Percentiles rank a stretch among this genome's conserved stretches.
Conservation (phyloP, 75 land plant genomes). For the Selaginella moellendorffii region DNA sequence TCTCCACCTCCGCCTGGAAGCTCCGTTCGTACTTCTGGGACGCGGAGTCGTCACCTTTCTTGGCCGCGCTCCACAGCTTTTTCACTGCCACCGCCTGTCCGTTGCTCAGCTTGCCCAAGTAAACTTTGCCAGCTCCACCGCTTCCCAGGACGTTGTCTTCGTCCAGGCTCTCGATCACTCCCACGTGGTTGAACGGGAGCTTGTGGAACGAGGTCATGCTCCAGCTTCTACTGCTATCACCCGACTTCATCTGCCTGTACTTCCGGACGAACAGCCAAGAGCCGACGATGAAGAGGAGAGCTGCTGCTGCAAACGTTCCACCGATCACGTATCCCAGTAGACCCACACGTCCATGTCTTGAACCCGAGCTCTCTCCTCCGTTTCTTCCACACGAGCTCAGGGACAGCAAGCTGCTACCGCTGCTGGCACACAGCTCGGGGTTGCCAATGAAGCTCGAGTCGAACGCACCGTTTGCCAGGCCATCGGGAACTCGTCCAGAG, state of each 20-base stretch:
- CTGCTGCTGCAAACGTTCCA: not conserved
- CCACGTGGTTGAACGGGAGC: slow-evolving; percentile 44
- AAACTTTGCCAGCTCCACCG: slow-evolving; percentile 75
- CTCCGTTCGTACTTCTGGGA: slow-evolving; percentile 1
- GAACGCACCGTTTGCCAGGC: slow-evolving; percentile 14
- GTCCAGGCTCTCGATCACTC: slow-evolving; percentile 42
- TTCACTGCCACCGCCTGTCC: slow-evolving; percentile 78
- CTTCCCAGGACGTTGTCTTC: slow-evolving; percentile 79
- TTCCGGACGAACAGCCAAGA: not conserved
- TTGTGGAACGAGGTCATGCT: slow-evolving; percentile 68
- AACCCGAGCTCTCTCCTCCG: no score
- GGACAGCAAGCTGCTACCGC: not conserved
- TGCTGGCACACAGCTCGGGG: slow-evolving; percentile 36
- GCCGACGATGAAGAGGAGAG: not conserved
- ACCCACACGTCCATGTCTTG: not conserved
- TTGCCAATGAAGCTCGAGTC: slow-evolving; percentile 39
- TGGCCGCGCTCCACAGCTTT: slow-evolving; percentile 43
- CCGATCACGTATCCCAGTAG: not conserved
- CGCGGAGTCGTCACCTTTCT: slow-evolving; percentile 8
- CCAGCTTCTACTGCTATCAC: slow-evolving; percentile 21
- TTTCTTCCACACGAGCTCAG: not conserved
- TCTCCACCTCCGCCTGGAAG: slow-evolving; percentile 41
- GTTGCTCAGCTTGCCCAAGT: slow-evolving; percentile 46
- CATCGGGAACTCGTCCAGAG: not conserved
- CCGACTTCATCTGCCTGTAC: not conserved